A percentile compares a stretch with the other conserved stretches of the same genome.
These are phyloP conservation scores for Apiosordaria backusii DNA, from an alignment of 495 filamentous ascomycete genomes.

Conservation along the genomic window DNA sequence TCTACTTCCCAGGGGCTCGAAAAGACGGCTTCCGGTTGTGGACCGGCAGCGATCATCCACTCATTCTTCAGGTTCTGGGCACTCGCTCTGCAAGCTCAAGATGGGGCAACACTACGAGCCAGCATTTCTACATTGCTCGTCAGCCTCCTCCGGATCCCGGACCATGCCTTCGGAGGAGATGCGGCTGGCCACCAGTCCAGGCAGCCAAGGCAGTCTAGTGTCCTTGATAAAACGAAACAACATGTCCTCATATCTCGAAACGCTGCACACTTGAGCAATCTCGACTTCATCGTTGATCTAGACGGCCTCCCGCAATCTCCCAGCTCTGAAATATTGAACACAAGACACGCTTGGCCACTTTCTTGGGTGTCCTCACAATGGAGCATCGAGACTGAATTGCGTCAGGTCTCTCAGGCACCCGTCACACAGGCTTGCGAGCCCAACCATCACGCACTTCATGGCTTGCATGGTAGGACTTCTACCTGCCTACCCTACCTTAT, in stretches of 20 bases:
- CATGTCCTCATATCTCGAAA: background rate
- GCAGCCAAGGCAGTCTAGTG: constrained; percentile 11
- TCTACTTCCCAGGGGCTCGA: background rate
- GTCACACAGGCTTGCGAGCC: background rate
- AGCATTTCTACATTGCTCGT: background rate
- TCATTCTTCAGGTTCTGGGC: background rate
- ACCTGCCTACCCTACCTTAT: background rate
- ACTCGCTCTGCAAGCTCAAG: constrained; percentile 9
- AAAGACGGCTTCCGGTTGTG: background rate
- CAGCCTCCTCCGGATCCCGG: background rate
- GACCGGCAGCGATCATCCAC: background rate
- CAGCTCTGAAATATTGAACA: background rate
- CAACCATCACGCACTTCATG: background rate
- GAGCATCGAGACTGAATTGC: background rate
- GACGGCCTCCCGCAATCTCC: constrained; percentile 1
- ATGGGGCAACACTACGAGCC: background rate
- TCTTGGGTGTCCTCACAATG: background rate
- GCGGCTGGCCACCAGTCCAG: constrained; percentile 7
- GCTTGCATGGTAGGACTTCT: background rate
- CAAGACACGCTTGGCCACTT: background rate
- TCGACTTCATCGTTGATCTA: background rate
- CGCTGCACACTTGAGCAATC: background rate
- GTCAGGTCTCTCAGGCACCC: constrained; percentile 1
- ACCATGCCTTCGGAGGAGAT: background rate
- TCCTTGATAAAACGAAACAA: background rate